A percentile compares a stretch with the other conserved stretches of the same genome.
Evolutionary conservation across 2,329 filamentous ascomycete species (phyloP).

Genomic region (Neoarthrinium moseri): DNA sequence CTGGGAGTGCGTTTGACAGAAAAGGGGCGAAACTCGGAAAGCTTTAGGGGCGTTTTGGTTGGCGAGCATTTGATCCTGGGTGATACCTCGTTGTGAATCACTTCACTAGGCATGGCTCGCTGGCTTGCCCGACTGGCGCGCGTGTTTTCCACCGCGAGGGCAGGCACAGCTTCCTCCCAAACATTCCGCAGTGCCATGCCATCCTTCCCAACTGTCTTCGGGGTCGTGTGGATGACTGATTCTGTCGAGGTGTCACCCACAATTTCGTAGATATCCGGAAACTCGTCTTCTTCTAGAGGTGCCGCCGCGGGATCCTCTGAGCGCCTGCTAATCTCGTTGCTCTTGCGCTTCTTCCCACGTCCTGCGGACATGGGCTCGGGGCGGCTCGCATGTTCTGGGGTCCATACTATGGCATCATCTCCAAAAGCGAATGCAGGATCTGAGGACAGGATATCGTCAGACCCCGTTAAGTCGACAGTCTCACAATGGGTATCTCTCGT

Average conservation of each 20-base stretch:
- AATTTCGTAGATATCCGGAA: slow-evolving; percentile 53
- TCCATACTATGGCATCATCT: slow-evolving; percentile 37
- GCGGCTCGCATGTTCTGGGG: slow-evolving; percentile 38
- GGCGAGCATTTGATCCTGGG: slow-evolving; percentile 19
- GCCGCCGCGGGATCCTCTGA: slow-evolving; percentile 13
- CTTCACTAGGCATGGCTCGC: too few relatives aligned
- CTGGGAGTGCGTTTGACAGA: slow-evolving; percentile 5
- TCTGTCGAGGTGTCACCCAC: slow-evolving; percentile 27
- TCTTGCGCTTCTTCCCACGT: slow-evolving; percentile 52
- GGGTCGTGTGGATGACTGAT: slow-evolving; percentile 32
- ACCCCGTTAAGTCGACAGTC: slow-evolving; percentile 32
- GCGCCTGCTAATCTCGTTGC: slow-evolving; percentile 40
- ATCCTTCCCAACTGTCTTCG: slow-evolving; percentile 27
- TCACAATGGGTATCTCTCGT: slow-evolving; percentile 26
- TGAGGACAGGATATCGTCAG: slow-evolving; percentile 23
- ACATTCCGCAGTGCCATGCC: too few relatives aligned
- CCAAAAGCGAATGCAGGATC: slow-evolving; percentile 26
- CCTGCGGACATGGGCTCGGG: slow-evolving; percentile 33
- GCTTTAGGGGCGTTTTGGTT: slow-evolving; percentile 20
- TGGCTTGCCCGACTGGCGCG: too few relatives aligned
- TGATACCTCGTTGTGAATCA: not conserved
- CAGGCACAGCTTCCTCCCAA: too few relatives aligned
- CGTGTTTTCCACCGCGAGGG: too few relatives aligned
- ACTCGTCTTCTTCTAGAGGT: slow-evolving; percentile 44
- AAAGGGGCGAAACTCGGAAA: slow-evolving; percentile 10